Evolutionary conservation across 2,329 filamentous ascomycete genomes (phyloP).

Genomic region (Trichoderma afroharzianum): DNA sequence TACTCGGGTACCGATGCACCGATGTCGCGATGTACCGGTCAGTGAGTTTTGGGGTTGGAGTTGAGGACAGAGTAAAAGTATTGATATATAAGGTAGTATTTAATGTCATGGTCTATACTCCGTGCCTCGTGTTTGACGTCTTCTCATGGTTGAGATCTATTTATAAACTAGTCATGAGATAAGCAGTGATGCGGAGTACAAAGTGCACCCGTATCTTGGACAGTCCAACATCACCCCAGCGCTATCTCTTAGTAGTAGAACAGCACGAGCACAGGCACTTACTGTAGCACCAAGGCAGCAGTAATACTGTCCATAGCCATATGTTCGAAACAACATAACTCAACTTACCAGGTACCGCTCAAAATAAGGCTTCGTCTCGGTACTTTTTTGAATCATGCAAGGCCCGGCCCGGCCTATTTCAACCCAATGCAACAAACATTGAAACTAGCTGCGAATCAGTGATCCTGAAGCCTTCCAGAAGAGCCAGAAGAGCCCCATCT

Average conservation of each 20-base stretch:
- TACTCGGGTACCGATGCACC: neutral
- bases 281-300: neutral
- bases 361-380: neutral
- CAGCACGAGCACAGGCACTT: neutral
- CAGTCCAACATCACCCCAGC: neutral
- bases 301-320: neutral
- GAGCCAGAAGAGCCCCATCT: neutral
- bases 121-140: neutral
- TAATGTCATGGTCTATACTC: neutral
- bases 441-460: neutral
- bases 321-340: neutral
- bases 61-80: neutral
- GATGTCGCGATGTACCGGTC: neutral
- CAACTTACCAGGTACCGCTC: neutral
- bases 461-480: neutral
- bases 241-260: neutral
- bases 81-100: neutral
- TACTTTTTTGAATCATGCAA: neutral
- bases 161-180: neutral
- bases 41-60: neutral
- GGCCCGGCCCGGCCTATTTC: neutral
- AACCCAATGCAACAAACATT: neutral
- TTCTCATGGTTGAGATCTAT: neutral
- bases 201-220: neutral
- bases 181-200: neutral